Evolutionary conservation across 805 yeast species (phyloP).

Genomic region (Monosporozyma solicola): DNA sequence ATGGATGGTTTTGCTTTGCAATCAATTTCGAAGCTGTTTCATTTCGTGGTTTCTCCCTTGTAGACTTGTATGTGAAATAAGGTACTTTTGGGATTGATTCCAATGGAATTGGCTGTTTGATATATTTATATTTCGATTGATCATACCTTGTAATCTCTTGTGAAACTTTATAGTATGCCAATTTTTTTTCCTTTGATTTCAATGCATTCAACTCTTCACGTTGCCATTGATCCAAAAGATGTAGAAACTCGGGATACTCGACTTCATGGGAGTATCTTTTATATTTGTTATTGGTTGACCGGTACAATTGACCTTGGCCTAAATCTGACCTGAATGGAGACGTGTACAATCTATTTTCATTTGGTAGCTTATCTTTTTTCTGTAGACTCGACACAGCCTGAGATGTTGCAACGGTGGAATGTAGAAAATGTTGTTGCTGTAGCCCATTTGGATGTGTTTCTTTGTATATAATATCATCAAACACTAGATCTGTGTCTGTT

Average conservation of each 20-base stretch:
- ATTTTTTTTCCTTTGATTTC: constrained; percentile 16
- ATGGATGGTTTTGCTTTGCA: constrained; percentile 10
- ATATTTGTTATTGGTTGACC: constrained; percentile 12
- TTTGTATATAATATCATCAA: constrained; percentile 1
- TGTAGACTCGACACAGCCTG: background rate
- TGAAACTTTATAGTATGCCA: constrained; percentile 18
- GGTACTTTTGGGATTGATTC: constrained; percentile 6
- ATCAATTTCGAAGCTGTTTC: background rate
- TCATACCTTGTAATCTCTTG: constrained; percentile 10
- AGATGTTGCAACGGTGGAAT: background rate
- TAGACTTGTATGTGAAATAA: constrained; percentile 1
- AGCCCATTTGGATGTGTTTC: background rate
- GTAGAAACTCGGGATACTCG: constrained; percentile 17
- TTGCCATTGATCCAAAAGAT: constrained; percentile 19
- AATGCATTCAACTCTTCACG: constrained; percentile 11
- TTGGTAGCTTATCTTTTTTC: background rate
- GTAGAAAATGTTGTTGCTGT: background rate
- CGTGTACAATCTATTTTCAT: background rate
- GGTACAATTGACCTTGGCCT: constrained; percentile 13
- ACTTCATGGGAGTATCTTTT: constrained; percentile 23
- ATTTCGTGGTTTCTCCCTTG: background rate
- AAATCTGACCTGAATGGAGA: constrained; percentile 9
- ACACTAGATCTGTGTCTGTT: constrained; percentile 1
- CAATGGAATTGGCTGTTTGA: constrained; percentile 2
- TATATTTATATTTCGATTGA: background rate